phyloP scores from a whole-genome alignment of 2,329 filamentous ascomycete genomes.

The Stemphylium beticola region DNA sequence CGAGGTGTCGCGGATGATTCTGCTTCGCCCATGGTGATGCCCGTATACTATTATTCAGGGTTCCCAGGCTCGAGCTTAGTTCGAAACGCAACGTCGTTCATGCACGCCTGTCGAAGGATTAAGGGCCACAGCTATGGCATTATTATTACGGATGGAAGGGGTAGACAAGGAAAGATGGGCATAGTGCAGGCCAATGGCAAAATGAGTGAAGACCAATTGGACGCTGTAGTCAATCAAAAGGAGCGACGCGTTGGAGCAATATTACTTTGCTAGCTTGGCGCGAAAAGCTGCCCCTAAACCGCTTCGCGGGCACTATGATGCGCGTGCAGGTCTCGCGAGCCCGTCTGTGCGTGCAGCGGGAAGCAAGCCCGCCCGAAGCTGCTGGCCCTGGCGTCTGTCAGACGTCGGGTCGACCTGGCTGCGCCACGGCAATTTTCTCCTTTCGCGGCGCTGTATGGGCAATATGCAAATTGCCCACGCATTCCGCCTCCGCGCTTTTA shows the following conservation, averaged over 20 bases:
- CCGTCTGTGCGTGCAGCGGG: conserved; percentile 25
- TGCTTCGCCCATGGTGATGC: conserved; percentile 43
- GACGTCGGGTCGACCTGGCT: conserved; percentile 8
- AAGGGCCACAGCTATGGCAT: conserved; percentile 36
- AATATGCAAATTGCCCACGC: too few species aligned
- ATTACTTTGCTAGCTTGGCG: conserved; percentile 27
- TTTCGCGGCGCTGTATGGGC: neutral
- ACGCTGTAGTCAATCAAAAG: conserved; percentile 24
- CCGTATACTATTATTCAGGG: conserved; percentile 15
- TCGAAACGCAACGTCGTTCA: conserved; percentile 22
- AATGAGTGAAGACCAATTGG: conserved; percentile 22
- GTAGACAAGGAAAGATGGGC: conserved; percentile 13
- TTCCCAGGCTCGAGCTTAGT: conserved; percentile 27
- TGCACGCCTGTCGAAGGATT: conserved; percentile 16
- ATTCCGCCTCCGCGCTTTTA: neutral
- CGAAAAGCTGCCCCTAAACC: conserved; percentile 32
- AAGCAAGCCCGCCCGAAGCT: conserved; percentile 20
- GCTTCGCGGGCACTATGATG: conserved; percentile 25
- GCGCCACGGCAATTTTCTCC: neutral
- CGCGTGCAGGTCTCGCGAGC: conserved; percentile 22
- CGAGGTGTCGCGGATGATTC: conserved; percentile 48
- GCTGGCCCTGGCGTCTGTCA: conserved; percentile 19
- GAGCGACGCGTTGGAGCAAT: conserved; percentile 34
- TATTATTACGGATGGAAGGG: conserved; percentile 19
- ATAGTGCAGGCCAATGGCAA: conserved; percentile 17